Base-by-base conservation (phyloP, 768 basidiomycete species). In the Suillus alpinus region DNA sequence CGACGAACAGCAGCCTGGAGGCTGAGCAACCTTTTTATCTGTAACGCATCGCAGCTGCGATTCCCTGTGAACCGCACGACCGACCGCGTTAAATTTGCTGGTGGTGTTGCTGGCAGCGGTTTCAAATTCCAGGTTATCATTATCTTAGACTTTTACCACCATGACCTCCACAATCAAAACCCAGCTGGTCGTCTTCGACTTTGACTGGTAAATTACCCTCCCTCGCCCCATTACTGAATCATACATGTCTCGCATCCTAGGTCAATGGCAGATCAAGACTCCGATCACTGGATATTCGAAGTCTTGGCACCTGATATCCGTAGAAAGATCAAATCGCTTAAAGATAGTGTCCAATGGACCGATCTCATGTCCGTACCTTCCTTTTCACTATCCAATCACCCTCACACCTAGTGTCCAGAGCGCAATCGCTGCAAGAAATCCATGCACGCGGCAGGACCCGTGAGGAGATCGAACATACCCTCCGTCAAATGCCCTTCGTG, bases 241-340 rank as follows among this genome's bases (percentile, higher is more conserved):
- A 53, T 29, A 18, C 40, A 14, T 40, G 32, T 55, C 12, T 26
- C 37, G 29, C 55, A 34, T 40, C 36, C 66, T 36, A 94, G 91
- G 91, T 94, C 92, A 39, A 83, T 92, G 76, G 87, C 88, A 58
- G 96, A 99, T 77, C 95, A 98, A 78, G 97, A 99, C 77, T 89
- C 95, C 0, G 97, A 98, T 75, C 81, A 95, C 75, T 99, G 90
- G 85, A 78, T 95, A 61, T 87, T 93, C 65, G 93, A 95, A 72
- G 93, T 96, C 60, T 83, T 95, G 37, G 90, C 88, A 0, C 88
- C 89, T 2, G 86, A 92, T 66, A 80, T 98, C 47, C 91, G 97
- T 58, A 80, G 92, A 51, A 86, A 91, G 70, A 86, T 97, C 81
- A 83, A 91, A 69, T 79, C 77, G 26, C 78, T 86, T 66, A 83